These are phyloP conservation scores for Nematocida homosporus DNA, from an alignment of 371 early-diverging fungal species.

Conservation along the genomic window DNA sequence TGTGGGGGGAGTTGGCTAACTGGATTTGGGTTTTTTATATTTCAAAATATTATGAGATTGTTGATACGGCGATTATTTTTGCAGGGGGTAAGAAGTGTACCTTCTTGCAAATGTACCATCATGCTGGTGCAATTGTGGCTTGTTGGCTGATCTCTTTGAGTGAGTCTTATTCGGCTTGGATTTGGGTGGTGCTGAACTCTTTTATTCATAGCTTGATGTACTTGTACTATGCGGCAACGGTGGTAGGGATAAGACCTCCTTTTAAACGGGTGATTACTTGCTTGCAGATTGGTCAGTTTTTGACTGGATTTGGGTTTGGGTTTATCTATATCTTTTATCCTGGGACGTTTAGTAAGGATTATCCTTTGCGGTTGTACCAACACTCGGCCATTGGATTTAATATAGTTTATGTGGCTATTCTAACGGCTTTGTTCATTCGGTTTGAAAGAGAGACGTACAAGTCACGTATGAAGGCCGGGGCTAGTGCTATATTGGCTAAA, in stretches of 20 bases:
- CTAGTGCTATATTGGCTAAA: too few species aligned
- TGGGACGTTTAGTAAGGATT: constrained; percentile 29
- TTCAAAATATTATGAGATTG: constrained; percentile 57
- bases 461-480: too few species aligned
- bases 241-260: constrained; percentile 44
- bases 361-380: constrained; percentile 38
- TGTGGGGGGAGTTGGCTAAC: constrained; percentile 18
- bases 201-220: constrained; percentile 63
- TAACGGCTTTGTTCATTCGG: constrained; percentile 39
- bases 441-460: constrained; percentile 57
- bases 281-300: constrained; percentile 62
- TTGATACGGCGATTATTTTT: constrained; percentile 58
- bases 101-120: constrained; percentile 63
- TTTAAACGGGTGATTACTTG: constrained; percentile 57
- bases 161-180: constrained; percentile 55
- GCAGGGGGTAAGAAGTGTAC: constrained; percentile 44
- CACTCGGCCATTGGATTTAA: constrained; percentile 44
- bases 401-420: constrained; percentile 54
- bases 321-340: constrained; percentile 19
- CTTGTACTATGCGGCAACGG: constrained; percentile 54
- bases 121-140: constrained; percentile 60
- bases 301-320: constrained; percentile 47
- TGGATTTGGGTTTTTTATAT: constrained; percentile 62
- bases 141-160: constrained; percentile 52
- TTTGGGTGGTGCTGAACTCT: constrained; percentile 60